Percentiles rank a stretch among this genome's conserved stretches.
phyloP scores from a whole-genome alignment of 2,329 filamentous ascomycete genomes.

The Colletotrichum sp. region DNA sequence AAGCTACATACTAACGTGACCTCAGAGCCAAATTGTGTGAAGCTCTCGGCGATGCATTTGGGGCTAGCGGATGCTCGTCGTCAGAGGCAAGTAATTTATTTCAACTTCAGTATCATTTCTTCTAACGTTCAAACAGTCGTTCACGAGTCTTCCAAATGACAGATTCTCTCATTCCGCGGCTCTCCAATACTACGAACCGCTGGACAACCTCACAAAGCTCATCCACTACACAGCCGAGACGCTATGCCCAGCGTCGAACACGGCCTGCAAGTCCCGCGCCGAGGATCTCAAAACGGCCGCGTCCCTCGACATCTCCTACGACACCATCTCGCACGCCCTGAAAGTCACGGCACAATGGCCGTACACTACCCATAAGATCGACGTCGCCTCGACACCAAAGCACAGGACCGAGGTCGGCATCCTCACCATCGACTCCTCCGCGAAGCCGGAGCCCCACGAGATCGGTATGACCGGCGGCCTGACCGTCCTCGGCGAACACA shows the following conservation, averaged over 20 bases:
- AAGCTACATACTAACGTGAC: not conserved
- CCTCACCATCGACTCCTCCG: constrained; percentile 66
- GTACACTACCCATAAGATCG: constrained; percentile 42
- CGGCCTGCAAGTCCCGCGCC: constrained; percentile 54
- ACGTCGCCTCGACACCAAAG: constrained; percentile 41
- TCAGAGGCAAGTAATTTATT: not conserved
- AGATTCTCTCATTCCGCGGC: constrained; percentile 45
- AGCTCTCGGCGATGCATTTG: constrained; percentile 62
- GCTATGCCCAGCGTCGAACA: constrained; percentile 52
- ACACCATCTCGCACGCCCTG: constrained; percentile 67
- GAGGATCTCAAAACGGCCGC: constrained; percentile 54
- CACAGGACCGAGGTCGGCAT: constrained; percentile 82
- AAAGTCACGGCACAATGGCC: constrained; percentile 71
- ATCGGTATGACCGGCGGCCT: constrained; percentile 80
- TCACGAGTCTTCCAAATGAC: constrained; percentile 59
- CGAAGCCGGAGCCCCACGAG: constrained; percentile 69
- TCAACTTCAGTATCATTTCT: not conserved
- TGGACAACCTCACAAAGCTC: constrained; percentile 62
- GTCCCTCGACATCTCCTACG: constrained; percentile 79
- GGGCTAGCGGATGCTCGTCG: constrained; percentile 56
- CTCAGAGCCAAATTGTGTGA: constrained; percentile 58
- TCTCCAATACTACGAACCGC: constrained; percentile 72
- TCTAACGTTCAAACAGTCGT: constrained; percentile 44
- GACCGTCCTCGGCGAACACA: constrained; percentile 77
- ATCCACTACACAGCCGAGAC: constrained; percentile 54